Base-by-base conservation (phyloP, 495 filamentous ascomycete species). In the Hypoxylon cercidicola region DNA sequence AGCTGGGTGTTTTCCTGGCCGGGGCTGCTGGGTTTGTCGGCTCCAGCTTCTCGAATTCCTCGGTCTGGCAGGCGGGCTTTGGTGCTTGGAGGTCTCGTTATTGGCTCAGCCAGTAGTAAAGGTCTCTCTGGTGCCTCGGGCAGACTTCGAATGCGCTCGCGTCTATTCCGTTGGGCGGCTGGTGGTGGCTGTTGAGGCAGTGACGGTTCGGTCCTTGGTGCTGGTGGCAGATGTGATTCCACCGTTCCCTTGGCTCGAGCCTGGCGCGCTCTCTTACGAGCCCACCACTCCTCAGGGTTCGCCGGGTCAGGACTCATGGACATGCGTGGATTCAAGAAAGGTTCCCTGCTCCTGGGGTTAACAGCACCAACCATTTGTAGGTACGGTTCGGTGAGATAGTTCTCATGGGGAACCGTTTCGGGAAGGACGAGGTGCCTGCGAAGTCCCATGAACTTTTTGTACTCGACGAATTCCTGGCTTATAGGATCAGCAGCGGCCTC, bases 391-490 rank as follows among this genome's bases (percentile, higher is more conserved):
- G 46, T 35, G 23, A 67, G 37, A 19, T 71, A 68, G 10, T 19
- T 51, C 13, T 41, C 30, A 8, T 19, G 40, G 28, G 61, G 51
- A 1, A 73, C 19, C 12, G 51, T 69, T 1, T 37, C 20, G 13
- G 71, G 71, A 13, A 71, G 60, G 6, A 73, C 49, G 16, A 28
- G 23, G 39, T 55, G 45, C 9, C 16, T 50, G 0, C 11, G 9
- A n/a, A 65, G 53, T 1, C 68, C 61, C 0, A 37, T 64, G 2
- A 20, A 12, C 2, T 57, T 32, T 47, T 71, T 71, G 23, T 58
- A 71, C 50, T 60, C 59, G n/a, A 71, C 44, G 41, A 69, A 71
- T 23, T 39, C 50, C 23, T 55, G 12, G 35, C 62, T 56, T 28
- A 61, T 51, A 20, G 23, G 7, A 23, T 55, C n/a, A 23, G 60